Base-by-base conservation (phyloP, 768 basidiomycete species). In the Lactarius hatsudake region DNA sequence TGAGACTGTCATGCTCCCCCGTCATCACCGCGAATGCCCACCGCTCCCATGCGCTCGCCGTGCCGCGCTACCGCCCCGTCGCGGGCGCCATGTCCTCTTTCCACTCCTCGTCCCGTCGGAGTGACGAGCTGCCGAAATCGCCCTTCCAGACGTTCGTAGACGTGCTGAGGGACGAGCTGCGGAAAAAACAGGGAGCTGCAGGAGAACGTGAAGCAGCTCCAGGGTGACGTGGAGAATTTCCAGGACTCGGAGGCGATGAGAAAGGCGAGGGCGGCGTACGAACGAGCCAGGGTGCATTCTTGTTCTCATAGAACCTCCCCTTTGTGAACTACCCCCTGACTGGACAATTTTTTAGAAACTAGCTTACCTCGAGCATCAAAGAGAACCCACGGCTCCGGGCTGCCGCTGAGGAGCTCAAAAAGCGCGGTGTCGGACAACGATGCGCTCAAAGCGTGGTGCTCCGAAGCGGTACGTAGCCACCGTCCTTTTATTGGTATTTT, bases 211-310 rank as follows among this genome's bases (percentile, higher is more conserved):
- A 96, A 95, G 80, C 94, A 97, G 79, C 83, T 99, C 20, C 94
- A 96, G 79, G 97, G 97, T 69, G 95, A 98, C 77, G 96, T 97
- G 43, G 93, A 94, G 79, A 97, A 97, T 79, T 79, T 98, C 59
- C 96, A 98, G 81, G 97, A 98, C 76, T 94, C 93, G 62, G 94
- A 96, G 75, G 90, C 95, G 17, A 89, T 99, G 94, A 94, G 93
- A 80, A 85, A 84, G 73, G 95, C 95, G 2, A 86, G 84, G 75
- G 94, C 92, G 59, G 87, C 93, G 66, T 98, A 98, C 79, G 96
- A 98, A 80, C 86, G 90, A 68, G 94, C 96, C 9, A 85, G 96
- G 79, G 96, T 98, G 74, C 68, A 86, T 83, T 9, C n/a, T n/a
- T 7, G 17, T 26, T 61, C n/a, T n/a, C n/a, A n/a, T n/a, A n/a